Conservation (phyloP, 2,329 filamentous ascomycete species). For the Hortaea werneckii region DNA sequence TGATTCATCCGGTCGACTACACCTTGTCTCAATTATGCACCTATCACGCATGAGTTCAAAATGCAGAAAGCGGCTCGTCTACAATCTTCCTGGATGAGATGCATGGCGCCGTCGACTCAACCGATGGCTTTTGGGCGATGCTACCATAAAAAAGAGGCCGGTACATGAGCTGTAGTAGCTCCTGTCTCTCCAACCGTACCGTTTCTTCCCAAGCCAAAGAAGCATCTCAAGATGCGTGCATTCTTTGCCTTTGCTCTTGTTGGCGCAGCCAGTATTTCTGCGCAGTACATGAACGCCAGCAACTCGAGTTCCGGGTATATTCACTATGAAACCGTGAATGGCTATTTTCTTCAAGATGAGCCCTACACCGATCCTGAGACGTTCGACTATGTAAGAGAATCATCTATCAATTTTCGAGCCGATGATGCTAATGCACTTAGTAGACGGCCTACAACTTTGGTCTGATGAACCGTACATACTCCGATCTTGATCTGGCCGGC, state of each 20-base stretch:
- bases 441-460: conserved; percentile 55
- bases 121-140: no score
- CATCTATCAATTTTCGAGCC: not conserved
- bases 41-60: no score
- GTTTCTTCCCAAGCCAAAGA: no score
- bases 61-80: no score
- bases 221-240: no score
- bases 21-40: no score
- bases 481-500: conserved; percentile 33
- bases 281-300: conserved; percentile 5
- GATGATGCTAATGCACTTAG: conserved; percentile 2
- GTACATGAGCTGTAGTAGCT: no score
- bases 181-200: no score
- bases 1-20: no score
- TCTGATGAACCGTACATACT: conserved; percentile 53
- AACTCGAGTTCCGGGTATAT: conserved; percentile 30
- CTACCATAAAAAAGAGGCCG: no score
- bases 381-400: conserved; percentile 51
- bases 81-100: no score
- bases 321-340: conserved; percentile 50
- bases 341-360: conserved; percentile 57
- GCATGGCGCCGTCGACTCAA: no score
- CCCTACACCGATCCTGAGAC: conserved; percentile 42
- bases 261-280: not conserved
- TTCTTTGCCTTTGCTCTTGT: not conserved